Evolutionary conservation across 805 yeast species (phyloP).

Genomic region (Wickerhamiella azyma): DNA sequence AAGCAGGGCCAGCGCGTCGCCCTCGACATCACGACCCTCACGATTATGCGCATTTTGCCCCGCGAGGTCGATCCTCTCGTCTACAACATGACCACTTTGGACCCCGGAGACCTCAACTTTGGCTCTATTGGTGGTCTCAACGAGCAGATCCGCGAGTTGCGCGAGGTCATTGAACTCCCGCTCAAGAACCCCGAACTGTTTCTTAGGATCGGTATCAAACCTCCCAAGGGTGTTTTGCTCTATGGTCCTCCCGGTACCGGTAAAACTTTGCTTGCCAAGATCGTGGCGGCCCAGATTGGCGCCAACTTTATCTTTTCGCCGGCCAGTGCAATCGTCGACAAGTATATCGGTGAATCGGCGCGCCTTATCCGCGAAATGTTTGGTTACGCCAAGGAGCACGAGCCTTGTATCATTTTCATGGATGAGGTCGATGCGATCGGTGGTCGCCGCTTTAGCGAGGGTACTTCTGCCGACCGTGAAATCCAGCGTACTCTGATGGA

Average conservation of each 20-base stretch:
- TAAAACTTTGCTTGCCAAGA: constrained; percentile 88
- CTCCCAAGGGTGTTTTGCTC: constrained; percentile 94
- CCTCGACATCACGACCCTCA: constrained; percentile 90
- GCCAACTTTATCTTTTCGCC: constrained; percentile 98
- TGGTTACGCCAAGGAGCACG: constrained; percentile 94
- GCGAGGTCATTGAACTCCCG: constrained; percentile 96
- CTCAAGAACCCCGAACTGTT: constrained; percentile 94
- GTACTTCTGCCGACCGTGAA: constrained; percentile 97
- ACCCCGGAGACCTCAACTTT: constrained; percentile 94
- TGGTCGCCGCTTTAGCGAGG: constrained; percentile 94
- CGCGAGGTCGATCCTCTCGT: constrained; percentile 97
- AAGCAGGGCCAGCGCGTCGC: constrained; percentile 95
- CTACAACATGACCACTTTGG: constrained; percentile 94
- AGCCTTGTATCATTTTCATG: constrained; percentile 95
- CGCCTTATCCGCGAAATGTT: constrained; percentile 95
- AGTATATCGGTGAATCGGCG: constrained; percentile 96
- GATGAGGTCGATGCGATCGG: constrained; percentile 99
- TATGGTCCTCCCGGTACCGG: constrained; percentile 99
- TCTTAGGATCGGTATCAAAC: constrained; percentile 89
- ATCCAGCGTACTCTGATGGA: constrained; percentile 98
- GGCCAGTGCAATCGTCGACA: constrained; percentile 94
- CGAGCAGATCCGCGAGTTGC: constrained; percentile 88
- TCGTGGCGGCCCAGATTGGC: constrained; percentile 97
- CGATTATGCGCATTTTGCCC: constrained; percentile 94
- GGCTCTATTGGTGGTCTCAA: constrained; percentile 91